Conservation (phyloP, 164 flowering plant genomes). For the Santalum album region DNA sequence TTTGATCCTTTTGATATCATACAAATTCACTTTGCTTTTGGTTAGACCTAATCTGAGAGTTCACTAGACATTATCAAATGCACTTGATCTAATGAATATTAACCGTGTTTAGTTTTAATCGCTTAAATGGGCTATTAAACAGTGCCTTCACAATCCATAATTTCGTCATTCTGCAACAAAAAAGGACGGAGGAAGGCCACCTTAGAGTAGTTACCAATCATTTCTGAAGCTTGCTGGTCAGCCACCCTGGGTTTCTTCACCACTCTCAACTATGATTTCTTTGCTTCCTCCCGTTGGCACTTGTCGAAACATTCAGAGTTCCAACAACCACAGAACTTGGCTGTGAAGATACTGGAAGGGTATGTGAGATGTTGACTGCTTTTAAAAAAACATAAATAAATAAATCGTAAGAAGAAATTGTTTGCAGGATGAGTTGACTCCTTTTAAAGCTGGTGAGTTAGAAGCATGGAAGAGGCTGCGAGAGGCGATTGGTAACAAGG, state of each 20-base stretch:
- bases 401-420: not conserved
- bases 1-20: conserved; percentile 76
- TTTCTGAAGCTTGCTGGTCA: conserved; percentile 79
- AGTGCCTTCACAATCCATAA: not conserved
- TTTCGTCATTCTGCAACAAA: conserved; percentile 1
- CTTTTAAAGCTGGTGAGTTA: conserved; percentile 84
- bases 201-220: conserved; percentile 72
- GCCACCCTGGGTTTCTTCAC: conserved; percentile 52
- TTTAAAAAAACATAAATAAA: not conserved
- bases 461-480: conserved; percentile 70
- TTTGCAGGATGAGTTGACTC: conserved; percentile 62
- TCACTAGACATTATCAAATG: too few species aligned
- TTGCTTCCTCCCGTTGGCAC: conserved; percentile 69
- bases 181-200: conserved; percentile 90
- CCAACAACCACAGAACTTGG: conserved; percentile 76
- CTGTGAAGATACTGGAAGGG: conserved; percentile 52
- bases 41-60: too few species aligned
- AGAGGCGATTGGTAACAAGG: conserved; percentile 55
- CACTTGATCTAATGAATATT: too few species aligned
- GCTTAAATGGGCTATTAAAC: not conserved
- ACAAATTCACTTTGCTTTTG: not conserved
- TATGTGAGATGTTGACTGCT: conserved; percentile 10
- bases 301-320: conserved; percentile 33
- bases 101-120: not conserved
- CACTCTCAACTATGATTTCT: conserved; percentile 33